Evolutionary conservation across 2,329 filamentous ascomycete species (phyloP).

Genomic region (Microcera coccophila): DNA sequence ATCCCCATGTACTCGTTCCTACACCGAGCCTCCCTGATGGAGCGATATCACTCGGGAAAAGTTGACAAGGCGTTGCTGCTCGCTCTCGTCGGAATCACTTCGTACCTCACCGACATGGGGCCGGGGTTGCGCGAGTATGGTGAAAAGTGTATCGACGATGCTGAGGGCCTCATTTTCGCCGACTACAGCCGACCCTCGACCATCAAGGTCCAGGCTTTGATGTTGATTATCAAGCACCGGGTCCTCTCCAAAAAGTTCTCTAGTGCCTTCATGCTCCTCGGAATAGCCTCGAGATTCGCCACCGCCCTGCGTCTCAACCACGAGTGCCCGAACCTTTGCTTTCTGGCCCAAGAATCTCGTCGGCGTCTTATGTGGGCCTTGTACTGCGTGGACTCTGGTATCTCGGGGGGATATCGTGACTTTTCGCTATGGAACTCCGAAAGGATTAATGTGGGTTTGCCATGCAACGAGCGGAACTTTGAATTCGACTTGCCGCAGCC

Average conservation of each 20-base stretch:
- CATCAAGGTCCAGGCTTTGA: conserved; percentile 49
- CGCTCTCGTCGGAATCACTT: conserved; percentile 54
- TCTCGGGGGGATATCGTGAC: conserved; percentile 42
- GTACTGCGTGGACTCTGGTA: conserved; percentile 41
- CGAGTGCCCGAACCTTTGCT: conserved; percentile 38
- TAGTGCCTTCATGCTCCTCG: conserved; percentile 43
- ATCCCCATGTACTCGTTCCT: conserved; percentile 57
- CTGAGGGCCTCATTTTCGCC: conserved; percentile 49
- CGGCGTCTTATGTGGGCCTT: conserved; percentile 44
- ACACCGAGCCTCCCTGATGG: conserved; percentile 57
- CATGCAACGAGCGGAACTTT: conserved; percentile 44
- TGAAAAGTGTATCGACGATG: conserved; percentile 51
- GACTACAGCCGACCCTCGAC: conserved; percentile 55
- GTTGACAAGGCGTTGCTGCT: conserved; percentile 53
- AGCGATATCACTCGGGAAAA: conserved; percentile 54
- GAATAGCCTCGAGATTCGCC: conserved; percentile 41
- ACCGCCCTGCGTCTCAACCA: conserved; percentile 42
- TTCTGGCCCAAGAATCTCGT: conserved; percentile 41
- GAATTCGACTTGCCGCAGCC: conserved; percentile 56
- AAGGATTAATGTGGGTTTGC: conserved; percentile 39
- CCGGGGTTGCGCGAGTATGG: conserved; percentile 50
- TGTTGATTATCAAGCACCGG: conserved; percentile 44
- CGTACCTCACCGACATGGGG: conserved; percentile 53
- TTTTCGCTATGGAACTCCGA: conserved; percentile 43
- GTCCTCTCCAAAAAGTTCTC: conserved; percentile 42